Conservation (phyloP, 306 rosid species). For the Oemleria cerasiformis region DNA sequence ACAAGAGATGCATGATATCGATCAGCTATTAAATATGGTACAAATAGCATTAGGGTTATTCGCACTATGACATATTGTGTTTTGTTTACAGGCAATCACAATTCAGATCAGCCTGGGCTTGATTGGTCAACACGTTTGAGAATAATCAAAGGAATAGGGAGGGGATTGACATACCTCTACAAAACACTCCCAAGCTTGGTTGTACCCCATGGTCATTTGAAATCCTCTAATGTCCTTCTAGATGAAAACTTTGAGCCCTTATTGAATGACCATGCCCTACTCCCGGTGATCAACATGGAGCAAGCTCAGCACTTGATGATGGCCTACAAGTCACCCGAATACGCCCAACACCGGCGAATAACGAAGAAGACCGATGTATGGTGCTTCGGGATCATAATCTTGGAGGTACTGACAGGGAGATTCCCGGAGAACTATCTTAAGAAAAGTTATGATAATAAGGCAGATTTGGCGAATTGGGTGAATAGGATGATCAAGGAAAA, state of each 20-base stretch:
- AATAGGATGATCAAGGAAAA: slow-evolving; percentile 70
- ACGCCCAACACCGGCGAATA: slow-evolving; percentile 63
- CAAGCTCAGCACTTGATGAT: slow-evolving; percentile 65
- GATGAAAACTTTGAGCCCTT: slow-evolving; percentile 61
- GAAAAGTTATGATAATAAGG: slow-evolving; percentile 30
- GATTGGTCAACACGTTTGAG: slow-evolving; percentile 80
- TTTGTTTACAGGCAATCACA: slow-evolving; percentile 52
- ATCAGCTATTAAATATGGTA: no score
- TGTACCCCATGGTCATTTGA: slow-evolving; percentile 85
- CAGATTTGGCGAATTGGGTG: slow-evolving; percentile 81
- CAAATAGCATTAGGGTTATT: no score
- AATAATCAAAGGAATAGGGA: slow-evolving; percentile 71
- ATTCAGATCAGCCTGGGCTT: slow-evolving; percentile 45
- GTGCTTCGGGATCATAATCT: slow-evolving; percentile 77
- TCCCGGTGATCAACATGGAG: slow-evolving; percentile 60
- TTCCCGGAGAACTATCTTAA: slow-evolving; percentile 90
- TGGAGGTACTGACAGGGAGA: slow-evolving; percentile 74
- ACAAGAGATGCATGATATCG: no score
- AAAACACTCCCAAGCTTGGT: slow-evolving; percentile 54
- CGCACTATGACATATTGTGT: background rate
- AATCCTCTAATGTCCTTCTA: slow-evolving; percentile 84
- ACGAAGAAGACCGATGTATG: slow-evolving; percentile 85
- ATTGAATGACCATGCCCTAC: slow-evolving; percentile 64
- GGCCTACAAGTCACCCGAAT: slow-evolving; percentile 93
- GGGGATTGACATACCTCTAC: slow-evolving; percentile 64